Evolutionary conservation across 2,329 filamentous ascomycete species (phyloP), one percentile per base, ranked within the genome.

Genomic region (Fusarium chlamydosporum): DNA sequence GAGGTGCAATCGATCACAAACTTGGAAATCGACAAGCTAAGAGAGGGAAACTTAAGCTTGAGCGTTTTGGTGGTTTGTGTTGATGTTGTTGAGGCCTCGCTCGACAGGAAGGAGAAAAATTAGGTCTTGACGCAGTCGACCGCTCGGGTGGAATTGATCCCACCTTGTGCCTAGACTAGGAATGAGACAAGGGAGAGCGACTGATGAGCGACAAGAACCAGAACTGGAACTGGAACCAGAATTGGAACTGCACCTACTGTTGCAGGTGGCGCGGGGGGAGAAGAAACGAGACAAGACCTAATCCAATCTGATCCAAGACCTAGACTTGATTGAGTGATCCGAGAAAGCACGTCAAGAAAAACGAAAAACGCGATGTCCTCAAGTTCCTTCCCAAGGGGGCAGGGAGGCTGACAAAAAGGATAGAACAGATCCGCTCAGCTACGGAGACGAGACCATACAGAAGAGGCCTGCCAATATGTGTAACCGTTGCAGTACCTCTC

Each of bases 171-270:
- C 5, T 56, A 64, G 46, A 68, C 53, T 55, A 38, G 40, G 63
- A 52, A 70, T 67, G 61, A 70, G 56, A 58, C 66, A 67, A 68
- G 61, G 67, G 61, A 69, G 65, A 56, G 38, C 18, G 26, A 42
- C 56, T 64, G 55, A 35, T 56, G 67, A 68, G 64, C 51, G 55
- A 61, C 42, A 58, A 34, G 33, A 27, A 46, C 43, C 12, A 8
- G 43, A 47, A 33, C 29, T 47, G 43, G 43, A 23, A 47, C 35
- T 45, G 42, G 23, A 23, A 23, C 23, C 13, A 9, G 43, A 47
- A 33, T 18, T 47, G 43, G 43, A 23, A 47, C 35, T 45, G 42
- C 23, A 23, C 23, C 23, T 35, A 37, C 52, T 61, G 65, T 52
- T 48, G 45, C 48, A 63, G 53, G 66, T 69, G 67, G 67, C 57